These are phyloP conservation scores for Mycena galopus DNA, from an alignment of 768 basidiomycete species.

Conservation along the genomic window DNA sequence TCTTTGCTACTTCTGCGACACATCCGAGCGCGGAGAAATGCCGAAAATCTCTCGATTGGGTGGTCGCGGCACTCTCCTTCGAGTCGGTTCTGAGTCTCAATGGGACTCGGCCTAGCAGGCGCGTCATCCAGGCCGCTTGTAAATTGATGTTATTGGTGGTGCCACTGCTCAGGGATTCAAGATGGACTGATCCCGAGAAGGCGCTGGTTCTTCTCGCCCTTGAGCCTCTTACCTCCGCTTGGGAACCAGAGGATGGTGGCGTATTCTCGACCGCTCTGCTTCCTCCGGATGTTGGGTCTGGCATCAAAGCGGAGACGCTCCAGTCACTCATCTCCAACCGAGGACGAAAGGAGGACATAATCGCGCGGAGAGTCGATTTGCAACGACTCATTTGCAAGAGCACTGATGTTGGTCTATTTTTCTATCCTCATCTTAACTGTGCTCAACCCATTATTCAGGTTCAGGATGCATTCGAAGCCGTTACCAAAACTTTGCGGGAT, in stretches of 20 bases:
- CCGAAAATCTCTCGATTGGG: slow-evolving; percentile 77
- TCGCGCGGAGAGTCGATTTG: slow-evolving; percentile 53
- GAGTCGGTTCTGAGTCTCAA: slow-evolving; percentile 76
- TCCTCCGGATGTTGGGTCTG: slow-evolving; percentile 60
- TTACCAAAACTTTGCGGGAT: slow-evolving; percentile 51
- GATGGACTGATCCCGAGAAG: slow-evolving; percentile 75
- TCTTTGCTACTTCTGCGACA: slow-evolving; percentile 42
- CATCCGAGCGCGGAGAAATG: slow-evolving; percentile 72
- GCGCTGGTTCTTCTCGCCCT: slow-evolving; percentile 74
- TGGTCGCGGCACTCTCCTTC: slow-evolving; percentile 75
- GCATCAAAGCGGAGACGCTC: slow-evolving; percentile 72
- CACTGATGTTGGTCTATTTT: slow-evolving; percentile 68
- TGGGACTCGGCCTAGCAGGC: slow-evolving; percentile 70
- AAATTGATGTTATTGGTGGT: slow-evolving; percentile 57
- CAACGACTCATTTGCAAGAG: slow-evolving; percentile 76
- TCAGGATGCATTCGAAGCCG: slow-evolving; percentile 57
- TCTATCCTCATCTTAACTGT: background rate
- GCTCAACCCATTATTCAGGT: slow-evolving; percentile 54
- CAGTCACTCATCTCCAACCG: slow-evolving; percentile 45
- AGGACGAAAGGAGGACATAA: slow-evolving; percentile 22
- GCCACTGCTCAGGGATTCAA: slow-evolving; percentile 54
- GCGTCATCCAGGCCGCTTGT: slow-evolving; percentile 74
- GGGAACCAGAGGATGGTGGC: slow-evolving; percentile 45
- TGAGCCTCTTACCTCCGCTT: slow-evolving; percentile 69
- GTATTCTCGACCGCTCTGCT: slow-evolving; percentile 60